These are phyloP conservation scores for Fraxinus ornus DNA, from an alignment of 305 asterid species.

Conservation along the genomic window DNA sequence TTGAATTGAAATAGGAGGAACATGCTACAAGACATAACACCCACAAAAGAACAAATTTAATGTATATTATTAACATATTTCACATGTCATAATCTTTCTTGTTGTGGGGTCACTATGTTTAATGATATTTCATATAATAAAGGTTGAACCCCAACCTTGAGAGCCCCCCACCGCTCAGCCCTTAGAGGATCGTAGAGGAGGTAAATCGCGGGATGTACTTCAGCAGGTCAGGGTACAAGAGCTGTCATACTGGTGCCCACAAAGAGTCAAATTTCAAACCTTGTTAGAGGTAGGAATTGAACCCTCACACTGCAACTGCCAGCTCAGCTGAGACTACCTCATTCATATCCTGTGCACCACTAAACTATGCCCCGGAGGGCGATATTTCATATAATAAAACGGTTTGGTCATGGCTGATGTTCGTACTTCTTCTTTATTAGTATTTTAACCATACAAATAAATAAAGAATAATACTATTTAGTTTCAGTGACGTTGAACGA, in stretches of 20 bases:
- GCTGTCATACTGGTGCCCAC: too few species aligned
- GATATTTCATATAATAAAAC: not conserved
- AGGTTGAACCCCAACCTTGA: too few species aligned
- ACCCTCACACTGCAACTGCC: too few species aligned
- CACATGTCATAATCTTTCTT: conserved; percentile 4
- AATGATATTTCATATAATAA: not conserved
- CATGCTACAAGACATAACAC: conserved; percentile 41
- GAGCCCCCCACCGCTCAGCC: too few species aligned
- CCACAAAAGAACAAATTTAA: conserved; percentile 27
- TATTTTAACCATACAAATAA: not conserved
- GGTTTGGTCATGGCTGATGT: conserved; percentile 23
- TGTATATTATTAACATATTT: conserved; percentile 9
- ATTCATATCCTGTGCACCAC: too few species aligned
- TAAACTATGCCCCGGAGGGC: too few species aligned
- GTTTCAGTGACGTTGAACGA: not conserved
- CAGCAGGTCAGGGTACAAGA: too few species aligned
- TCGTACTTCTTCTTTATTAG: not conserved
- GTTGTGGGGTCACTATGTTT: conserved; percentile 6
- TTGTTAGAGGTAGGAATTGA: too few species aligned
- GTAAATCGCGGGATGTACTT: too few species aligned
- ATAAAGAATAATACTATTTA: not conserved
- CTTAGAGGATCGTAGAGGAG: too few species aligned
- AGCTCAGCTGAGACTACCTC: too few species aligned
- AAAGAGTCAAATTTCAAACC: too few species aligned
- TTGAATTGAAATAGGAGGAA: conserved; percentile 14